These are phyloP conservation scores for Zizania palustris DNA, from an alignment of 202 grass and related monocot genomes.

Conservation along the genomic window DNA sequence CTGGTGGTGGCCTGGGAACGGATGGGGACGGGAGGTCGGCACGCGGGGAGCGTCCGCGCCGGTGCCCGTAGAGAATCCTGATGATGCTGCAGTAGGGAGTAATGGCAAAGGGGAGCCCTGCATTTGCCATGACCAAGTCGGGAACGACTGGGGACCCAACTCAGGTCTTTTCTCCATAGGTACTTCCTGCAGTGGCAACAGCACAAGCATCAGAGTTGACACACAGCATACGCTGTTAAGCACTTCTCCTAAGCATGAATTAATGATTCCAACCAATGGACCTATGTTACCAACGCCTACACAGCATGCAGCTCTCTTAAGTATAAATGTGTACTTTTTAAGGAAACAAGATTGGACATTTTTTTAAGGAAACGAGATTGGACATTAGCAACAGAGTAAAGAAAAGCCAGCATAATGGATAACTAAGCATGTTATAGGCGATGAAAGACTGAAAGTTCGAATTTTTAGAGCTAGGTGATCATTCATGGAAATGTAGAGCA, in stretches of 20 bases:
- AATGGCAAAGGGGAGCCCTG: constrained; percentile 55
- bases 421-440: neutral
- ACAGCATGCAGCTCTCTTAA: neutral
- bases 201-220: constrained; percentile 30
- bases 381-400: neutral
- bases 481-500: constrained; percentile 27
- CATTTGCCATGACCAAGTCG: constrained; percentile 68
- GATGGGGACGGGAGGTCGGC: constrained; percentile 16
- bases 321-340: neutral
- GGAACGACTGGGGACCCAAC: constrained; percentile 41
- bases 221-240: neutral
- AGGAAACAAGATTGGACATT: too few species aligned
- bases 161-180: constrained; percentile 50
- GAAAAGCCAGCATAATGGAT: neutral
- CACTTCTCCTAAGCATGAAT: neutral
- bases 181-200: constrained; percentile 53
- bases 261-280: neutral
- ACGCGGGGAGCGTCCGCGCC: constrained; percentile 8
- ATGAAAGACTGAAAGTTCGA: neutral
- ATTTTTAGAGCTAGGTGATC: constrained; percentile 21
- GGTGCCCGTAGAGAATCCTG: constrained; percentile 70
- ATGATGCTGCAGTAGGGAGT: constrained; percentile 87
- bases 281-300: neutral
- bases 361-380: neutral
- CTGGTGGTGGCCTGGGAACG: constrained; percentile 19